Base-by-base conservation (phyloP, 176 grass and related monocot species). In the Thinopyrum elongatum region DNA sequence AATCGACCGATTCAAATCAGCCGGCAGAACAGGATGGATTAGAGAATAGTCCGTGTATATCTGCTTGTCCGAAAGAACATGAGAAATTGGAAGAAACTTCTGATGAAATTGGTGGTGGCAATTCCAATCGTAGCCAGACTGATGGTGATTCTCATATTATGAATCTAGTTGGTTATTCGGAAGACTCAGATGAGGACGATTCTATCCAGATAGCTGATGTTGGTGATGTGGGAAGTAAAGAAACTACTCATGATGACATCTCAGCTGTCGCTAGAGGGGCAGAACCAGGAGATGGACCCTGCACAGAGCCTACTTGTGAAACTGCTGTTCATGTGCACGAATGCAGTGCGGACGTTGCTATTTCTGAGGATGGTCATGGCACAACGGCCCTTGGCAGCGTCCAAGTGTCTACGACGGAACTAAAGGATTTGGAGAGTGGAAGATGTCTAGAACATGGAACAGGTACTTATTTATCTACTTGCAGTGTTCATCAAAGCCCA, bases 121-220 rank as follows among this genome's bases (percentile, higher is more conserved):
- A 26, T 55, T 39, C 64, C 76, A 84, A 15, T 26, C 14, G 7
- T 63, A 69, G 36, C 25, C 36, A 9, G 31, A 23, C 13, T 29
- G 39, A 80, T 76, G 85, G 69, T 76, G 49, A 33, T 84, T 69
- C 80, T 42, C 83, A 34, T 30, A 15, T 21, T 70, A 7, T 82
- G 44, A 68, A 76, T 92, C 47, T 92, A 74, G 86, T 82, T 49
- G 83, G 80, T 47, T 83, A 89, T 81, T 85, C 85, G 30, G 81
- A 91, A 39, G 89, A 76, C 69, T 77, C 85, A 10, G 84, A 70
- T 35, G 81, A 84, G 23, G 81, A 84, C 23, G 35, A 59, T 63
- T 80, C 89, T 81, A 34, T 21, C 51, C 30, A 68, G 35, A 62
- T 80, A 36, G 36, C 29, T 21, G 51, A 80, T 74, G 60, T 2